Conservation (phyloP, 1,139 yeast species). For the Kodamaea plutei region DNA sequence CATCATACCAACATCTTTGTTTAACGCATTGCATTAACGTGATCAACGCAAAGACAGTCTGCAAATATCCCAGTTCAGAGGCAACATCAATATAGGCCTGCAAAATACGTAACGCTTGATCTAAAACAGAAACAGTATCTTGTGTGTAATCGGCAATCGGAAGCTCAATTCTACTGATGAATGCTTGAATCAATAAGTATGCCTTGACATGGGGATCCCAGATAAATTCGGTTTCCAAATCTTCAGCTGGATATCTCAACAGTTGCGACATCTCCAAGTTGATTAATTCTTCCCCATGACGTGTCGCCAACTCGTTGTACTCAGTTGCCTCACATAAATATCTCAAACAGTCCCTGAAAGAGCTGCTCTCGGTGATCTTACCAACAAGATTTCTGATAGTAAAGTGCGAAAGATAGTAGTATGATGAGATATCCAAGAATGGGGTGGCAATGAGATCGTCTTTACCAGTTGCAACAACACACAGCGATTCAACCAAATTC, state of each 20-base stretch:
- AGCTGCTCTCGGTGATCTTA: constrained; percentile 46
- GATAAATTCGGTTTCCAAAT: constrained; percentile 61
- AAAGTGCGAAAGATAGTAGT: constrained; percentile 88
- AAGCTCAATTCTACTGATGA: constrained; percentile 72
- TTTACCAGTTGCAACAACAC: constrained; percentile 56
- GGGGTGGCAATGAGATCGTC: constrained; percentile 64
- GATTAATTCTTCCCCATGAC: constrained; percentile 93
- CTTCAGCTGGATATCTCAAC: constrained; percentile 72
- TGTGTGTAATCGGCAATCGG: constrained; percentile 96
- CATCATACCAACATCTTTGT: constrained; percentile 85
- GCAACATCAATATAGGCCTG: constrained; percentile 92
- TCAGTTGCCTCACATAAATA: constrained; percentile 80
- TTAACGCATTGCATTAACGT: constrained; percentile 81
- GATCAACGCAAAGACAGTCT: constrained; percentile 57
- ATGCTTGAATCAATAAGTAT: constrained; percentile 81
- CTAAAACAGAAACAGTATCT: constrained; percentile 89
- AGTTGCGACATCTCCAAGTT: constrained; percentile 85
- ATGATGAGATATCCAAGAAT: constrained; percentile 79
- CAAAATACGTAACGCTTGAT: constrained; percentile 87
- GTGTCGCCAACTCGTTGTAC: constrained; percentile 86
- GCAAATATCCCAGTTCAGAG: constrained; percentile 73
- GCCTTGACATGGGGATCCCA: constrained; percentile 98
- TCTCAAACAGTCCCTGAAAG: constrained; percentile 66
- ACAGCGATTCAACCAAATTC: constrained; percentile 66
- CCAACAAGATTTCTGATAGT: constrained; percentile 69